phyloP scores from a whole-genome alignment of 768 basidiomycete genomes.

The Macrolepiota albuminosa region DNA sequence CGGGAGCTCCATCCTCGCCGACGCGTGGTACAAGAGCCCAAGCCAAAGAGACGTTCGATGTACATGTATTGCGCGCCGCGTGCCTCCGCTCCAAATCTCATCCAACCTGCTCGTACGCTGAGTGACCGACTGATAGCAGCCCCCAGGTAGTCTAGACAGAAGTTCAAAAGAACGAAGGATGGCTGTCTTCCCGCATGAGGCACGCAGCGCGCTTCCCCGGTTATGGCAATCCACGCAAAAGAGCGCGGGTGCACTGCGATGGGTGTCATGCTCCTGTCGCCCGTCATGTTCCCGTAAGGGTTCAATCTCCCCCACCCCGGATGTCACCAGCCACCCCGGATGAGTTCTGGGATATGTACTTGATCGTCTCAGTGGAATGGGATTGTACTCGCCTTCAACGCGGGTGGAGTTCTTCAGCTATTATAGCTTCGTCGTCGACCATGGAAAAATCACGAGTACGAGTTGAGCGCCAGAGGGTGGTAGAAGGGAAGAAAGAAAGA shows the following conservation, averaged over 20 bases:
- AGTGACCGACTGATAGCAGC: not conserved
- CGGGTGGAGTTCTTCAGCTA: constrained; percentile 3
- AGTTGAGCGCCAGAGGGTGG: constrained; percentile 1
- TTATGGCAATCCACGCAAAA: constrained; percentile 5
- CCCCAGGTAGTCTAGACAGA: constrained; percentile 6
- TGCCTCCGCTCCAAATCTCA: constrained; percentile 6
- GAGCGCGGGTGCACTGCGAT: constrained; percentile 7
- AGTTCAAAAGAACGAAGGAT: constrained; percentile 4
- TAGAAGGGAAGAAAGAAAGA: not conserved
- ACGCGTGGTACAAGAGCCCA: constrained; percentile 9
- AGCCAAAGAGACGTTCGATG: constrained; percentile 1
- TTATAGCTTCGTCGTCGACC: constrained; percentile 1
- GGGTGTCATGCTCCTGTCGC: constrained; percentile 11
- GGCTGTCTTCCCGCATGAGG: constrained; percentile 1
- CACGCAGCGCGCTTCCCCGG: constrained; percentile 5
- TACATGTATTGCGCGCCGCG: not conserved
- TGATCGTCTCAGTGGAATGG: not conserved
- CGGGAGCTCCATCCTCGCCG: not conserved
- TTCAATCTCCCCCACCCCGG: constrained; percentile 10
- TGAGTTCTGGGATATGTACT: constrained; percentile 9
- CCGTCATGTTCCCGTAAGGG: constrained; percentile 7
- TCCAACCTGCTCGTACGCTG: constrained; percentile 9
- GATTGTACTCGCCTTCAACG: constrained; percentile 2
- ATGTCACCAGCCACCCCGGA: constrained; percentile 9
- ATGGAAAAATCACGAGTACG: not conserved